Evolutionary conservation across 768 basidiomycete species (phyloP).

Genomic region (Kwoniella mangroviensis): DNA sequence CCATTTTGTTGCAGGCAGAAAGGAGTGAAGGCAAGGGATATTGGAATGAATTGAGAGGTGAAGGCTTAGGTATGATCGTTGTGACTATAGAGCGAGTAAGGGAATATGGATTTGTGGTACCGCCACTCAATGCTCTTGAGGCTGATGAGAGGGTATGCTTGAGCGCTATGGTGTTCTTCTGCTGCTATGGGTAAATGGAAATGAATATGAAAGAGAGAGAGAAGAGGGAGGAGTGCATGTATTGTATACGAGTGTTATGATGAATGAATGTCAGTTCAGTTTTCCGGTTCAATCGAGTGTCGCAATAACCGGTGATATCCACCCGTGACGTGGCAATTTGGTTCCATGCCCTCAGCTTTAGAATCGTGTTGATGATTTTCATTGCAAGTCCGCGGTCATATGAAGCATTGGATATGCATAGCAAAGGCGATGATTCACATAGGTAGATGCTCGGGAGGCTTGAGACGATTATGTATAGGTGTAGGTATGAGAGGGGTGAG

Average conservation of each 20-base stretch:
- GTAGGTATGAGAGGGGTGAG: too few species aligned
- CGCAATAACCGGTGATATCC: neutral
- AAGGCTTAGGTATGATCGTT: neutral
- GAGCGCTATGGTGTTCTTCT: neutral
- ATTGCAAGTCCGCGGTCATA: too few species aligned
- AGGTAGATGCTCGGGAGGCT: too few species aligned
- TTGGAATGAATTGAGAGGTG: neutral
- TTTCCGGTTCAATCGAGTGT: neutral
- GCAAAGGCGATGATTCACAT: too few species aligned
- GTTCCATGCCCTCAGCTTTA: neutral
- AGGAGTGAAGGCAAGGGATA: neutral
- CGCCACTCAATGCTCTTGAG: neutral
- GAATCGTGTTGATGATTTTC: too few species aligned
- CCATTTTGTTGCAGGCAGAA: slow-evolving; percentile 1
- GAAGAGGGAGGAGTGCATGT: neutral
- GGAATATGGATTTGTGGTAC: neutral
- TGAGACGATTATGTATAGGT: too few species aligned
- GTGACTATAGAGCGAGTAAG: neutral
- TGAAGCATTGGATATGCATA: too few species aligned
- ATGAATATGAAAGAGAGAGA: neutral
- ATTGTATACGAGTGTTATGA: neutral
- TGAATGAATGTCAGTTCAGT: neutral
- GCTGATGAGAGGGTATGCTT: neutral
- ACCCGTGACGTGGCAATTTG: neutral
- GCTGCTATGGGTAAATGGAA: neutral